Evolutionary conservation across 768 basidiomycete species (phyloP), one percentile per base, ranked within the genome.

Genomic region (Lactarius pseudohatsudake): DNA sequence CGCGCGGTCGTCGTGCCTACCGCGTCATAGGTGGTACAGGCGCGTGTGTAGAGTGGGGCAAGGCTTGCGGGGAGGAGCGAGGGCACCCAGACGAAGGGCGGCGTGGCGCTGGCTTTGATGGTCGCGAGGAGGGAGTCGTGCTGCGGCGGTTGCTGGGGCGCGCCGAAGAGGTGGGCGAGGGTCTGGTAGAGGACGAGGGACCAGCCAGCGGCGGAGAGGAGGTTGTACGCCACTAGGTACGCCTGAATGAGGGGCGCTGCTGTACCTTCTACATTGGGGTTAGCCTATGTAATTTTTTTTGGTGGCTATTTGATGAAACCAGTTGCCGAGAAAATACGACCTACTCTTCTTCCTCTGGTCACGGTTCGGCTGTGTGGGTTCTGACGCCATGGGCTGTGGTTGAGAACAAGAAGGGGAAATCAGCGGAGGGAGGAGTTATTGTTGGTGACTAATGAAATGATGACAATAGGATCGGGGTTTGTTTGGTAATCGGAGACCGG

Each of bases 1-100:
- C 86, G 80, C 5, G 86, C 84, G 2, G 88, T 89, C 40, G 78
- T 76, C 4, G 73, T 69, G 18, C 92, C 92, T 4, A 92, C 79
- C 7, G 85, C 84, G 13, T 81, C 75, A 74, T 86, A 88, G 13
- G 87, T 81, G 0, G 89, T 88, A 18, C 75, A 76, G 0, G 87
- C 77, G 41, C 88, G 80, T 54, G 77, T 71, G 75, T 85, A 79
- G 40, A 86, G 45, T 55, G 86, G 77, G 47, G 76, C 76, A 32
- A 84, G 70, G 55, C 72, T 69, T 50, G 74, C 60, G 2, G 84
- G 82, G 28, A 82, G 72, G 56, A 75, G 77, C 28, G 78, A 73
- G 58, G 81, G 77, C 2, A 64, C 59, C 66, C 62, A 64, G 40
- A 81, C 34, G 56, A 50, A 61, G 56, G 72, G 30, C 15, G 61